phyloP scores from a whole-genome alignment of 306 rosid genomes.

The Arachis stenosperma region DNA sequence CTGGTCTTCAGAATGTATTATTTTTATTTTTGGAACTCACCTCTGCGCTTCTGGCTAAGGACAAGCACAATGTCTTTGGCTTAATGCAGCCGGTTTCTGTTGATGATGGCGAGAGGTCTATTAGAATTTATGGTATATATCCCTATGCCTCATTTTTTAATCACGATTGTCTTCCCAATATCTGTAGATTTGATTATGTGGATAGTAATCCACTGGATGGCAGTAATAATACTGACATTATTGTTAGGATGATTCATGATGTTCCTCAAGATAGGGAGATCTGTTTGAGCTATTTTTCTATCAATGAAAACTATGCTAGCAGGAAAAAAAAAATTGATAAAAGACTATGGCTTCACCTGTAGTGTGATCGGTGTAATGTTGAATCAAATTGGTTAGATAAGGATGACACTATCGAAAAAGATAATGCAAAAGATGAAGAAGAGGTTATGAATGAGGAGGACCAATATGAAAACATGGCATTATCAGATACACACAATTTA shows the following conservation, averaged over 20 bases:
- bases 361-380: constrained; percentile 77
- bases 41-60: constrained; percentile 68
- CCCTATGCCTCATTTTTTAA: constrained; percentile 72
- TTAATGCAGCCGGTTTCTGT: constrained; percentile 65
- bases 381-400: constrained; percentile 77
- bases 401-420: constrained; percentile 48
- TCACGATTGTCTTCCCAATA: constrained; percentile 91
- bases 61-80: constrained; percentile 74
- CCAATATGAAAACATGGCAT: constrained; percentile 46
- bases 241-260: constrained; percentile 76
- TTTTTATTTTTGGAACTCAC: constrained; percentile 57
- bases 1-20: constrained; percentile 36
- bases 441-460: constrained; percentile 57
- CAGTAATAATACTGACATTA: constrained; percentile 55
- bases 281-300: constrained; percentile 85
- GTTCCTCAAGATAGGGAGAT: constrained; percentile 83
- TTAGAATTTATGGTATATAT: constrained; percentile 74
- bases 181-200: constrained; percentile 82
- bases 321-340: constrained; percentile 68
- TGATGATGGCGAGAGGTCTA: constrained; percentile 55
- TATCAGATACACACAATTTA: constrained; percentile 36
- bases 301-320: constrained; percentile 55
- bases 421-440: constrained; percentile 40
- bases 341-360: constrained; percentile 82
- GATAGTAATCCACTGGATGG: constrained; percentile 42